These are phyloP conservation scores for Sugiyamaella mastotermitis DNA, from an alignment of 805 yeast genomes.

Conservation along the genomic window DNA sequence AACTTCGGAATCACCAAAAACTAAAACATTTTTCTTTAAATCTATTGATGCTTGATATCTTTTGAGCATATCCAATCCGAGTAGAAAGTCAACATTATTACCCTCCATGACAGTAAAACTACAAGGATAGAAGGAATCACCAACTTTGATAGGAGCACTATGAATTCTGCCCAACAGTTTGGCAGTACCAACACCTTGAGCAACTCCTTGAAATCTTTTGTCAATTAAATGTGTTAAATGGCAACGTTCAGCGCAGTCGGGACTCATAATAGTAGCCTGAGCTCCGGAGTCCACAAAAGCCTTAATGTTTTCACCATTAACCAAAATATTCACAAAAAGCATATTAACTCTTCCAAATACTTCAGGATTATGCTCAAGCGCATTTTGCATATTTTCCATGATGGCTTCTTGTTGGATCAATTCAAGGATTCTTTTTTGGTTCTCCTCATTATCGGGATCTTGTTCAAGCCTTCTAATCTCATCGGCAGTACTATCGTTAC, in stretches of 20 bases:
- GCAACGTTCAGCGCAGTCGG: slow-evolving; percentile 66
- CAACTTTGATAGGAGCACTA: slow-evolving; percentile 79
- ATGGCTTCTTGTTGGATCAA: slow-evolving; percentile 64
- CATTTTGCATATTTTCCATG: slow-evolving; percentile 72
- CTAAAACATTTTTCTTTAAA: slow-evolving; percentile 55
- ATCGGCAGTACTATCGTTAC: too few species aligned
- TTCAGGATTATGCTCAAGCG: slow-evolving; percentile 87
- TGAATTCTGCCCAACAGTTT: slow-evolving; percentile 80
- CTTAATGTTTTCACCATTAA: slow-evolving; percentile 74
- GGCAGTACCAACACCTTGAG: slow-evolving; percentile 84
- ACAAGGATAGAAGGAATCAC: slow-evolving; percentile 56
- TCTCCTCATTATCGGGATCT: slow-evolving; percentile 67
- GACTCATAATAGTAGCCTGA: slow-evolving; percentile 76
- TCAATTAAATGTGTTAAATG: slow-evolving; percentile 72
- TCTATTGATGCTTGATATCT: slow-evolving; percentile 83
- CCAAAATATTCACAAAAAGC: slow-evolving; percentile 72
- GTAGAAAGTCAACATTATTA: slow-evolving; percentile 50
- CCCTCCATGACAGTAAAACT: slow-evolving; percentile 66
- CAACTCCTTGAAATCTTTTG: slow-evolving; percentile 71
- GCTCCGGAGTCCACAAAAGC: slow-evolving; percentile 98
- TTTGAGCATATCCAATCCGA: slow-evolving; percentile 87
- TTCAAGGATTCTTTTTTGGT: slow-evolving; percentile 59
- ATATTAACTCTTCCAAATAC: slow-evolving; percentile 75
- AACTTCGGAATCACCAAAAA: slow-evolving; percentile 68
- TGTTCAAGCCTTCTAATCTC: slow-evolving; percentile 50